Evolutionary conservation across 75 land plant genomes (phyloP).

Genomic region (Pseudotsuga menziesii): DNA sequence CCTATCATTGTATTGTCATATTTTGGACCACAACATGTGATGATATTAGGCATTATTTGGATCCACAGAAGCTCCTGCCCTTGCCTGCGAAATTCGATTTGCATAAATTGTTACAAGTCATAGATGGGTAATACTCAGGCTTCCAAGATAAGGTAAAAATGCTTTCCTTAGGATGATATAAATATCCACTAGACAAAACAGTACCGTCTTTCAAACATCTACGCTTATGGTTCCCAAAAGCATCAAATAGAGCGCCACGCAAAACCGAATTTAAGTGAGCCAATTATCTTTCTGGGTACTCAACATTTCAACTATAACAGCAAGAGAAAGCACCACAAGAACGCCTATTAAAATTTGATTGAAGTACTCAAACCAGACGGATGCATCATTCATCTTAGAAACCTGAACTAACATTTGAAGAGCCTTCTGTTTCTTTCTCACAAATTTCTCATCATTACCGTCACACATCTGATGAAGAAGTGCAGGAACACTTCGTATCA

Average conservation of each 20-base stretch:
- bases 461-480: slow-evolving; percentile 73
- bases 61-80: slow-evolving; percentile 53
- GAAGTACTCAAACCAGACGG: slow-evolving; percentile 92
- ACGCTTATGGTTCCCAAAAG: slow-evolving; percentile 95
- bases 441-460: slow-evolving; percentile 51
- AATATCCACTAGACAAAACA: slow-evolving; percentile 93
- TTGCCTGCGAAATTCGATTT: slow-evolving; percentile 90
- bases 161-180: slow-evolving; percentile 96
- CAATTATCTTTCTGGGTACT: slow-evolving; percentile 75
- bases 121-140: slow-evolving; percentile 88
- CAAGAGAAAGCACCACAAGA: slow-evolving; percentile 79
- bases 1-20: background rate
- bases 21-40: background rate
- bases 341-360: slow-evolving; percentile 86
- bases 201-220: slow-evolving; percentile 98
- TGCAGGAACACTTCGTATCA: slow-evolving; percentile 74
- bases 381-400: slow-evolving; percentile 57
- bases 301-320: slow-evolving; percentile 78
- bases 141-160: slow-evolving; percentile 87
- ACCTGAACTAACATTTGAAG: slow-evolving; percentile 60
- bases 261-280: slow-evolving; percentile 84
- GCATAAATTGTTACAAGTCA: slow-evolving; percentile 94
- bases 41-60: slow-evolving; percentile 24
- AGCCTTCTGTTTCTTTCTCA: slow-evolving; percentile 55
- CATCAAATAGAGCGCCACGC: slow-evolving; percentile 95